Conservation (phyloP, 2,329 filamentous ascomycete genomes). For the Neonectria faginata region DNA sequence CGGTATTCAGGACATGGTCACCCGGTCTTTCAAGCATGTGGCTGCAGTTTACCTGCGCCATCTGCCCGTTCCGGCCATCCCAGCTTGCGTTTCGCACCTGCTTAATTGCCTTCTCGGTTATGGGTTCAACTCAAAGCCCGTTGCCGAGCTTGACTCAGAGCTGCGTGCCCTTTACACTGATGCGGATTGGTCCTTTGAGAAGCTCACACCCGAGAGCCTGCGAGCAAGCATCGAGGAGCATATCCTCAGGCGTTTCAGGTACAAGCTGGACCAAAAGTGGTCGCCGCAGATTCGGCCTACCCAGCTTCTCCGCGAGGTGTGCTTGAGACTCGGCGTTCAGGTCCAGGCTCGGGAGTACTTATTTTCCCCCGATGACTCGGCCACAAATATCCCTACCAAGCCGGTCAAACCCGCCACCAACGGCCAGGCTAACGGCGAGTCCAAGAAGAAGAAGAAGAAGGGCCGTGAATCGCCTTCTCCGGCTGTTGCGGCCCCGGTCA, state of each 20-base stretch:
- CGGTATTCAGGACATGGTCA: conserved; percentile 90
- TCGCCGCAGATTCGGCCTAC: conserved; percentile 74
- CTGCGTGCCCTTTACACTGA: conserved; percentile 83
- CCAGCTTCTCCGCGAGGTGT: conserved; percentile 90
- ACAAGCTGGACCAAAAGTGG: conserved; percentile 77
- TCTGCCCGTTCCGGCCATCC: conserved; percentile 82
- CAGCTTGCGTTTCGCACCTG: conserved; percentile 84
- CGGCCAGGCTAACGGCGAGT: conserved; percentile 57
- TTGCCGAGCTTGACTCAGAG: conserved; percentile 79
- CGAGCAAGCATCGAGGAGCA: conserved; percentile 77
- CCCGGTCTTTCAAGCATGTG: conserved; percentile 95
- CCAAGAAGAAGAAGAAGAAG: conserved; percentile 74
- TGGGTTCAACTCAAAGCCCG: conserved; percentile 80
- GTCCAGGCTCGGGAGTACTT: conserved; percentile 75
- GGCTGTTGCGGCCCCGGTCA: conserved; percentile 56
- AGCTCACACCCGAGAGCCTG: conserved; percentile 79
- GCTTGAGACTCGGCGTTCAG: conserved; percentile 90
- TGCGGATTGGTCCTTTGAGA: conserved; percentile 83
- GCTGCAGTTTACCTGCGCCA: conserved; percentile 82
- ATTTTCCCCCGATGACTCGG: conserved; percentile 48
- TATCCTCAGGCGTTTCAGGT: conserved; percentile 80
- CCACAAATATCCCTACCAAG: conserved; percentile 46
- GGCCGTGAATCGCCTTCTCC: conserved; percentile 65
- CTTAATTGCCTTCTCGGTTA: conserved; percentile 92
- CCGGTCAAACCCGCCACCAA: conserved; percentile 52